phyloP scores from a whole-genome alignment of 169 alveolate genomes.

The Perkinsus chesapeaki region DNA sequence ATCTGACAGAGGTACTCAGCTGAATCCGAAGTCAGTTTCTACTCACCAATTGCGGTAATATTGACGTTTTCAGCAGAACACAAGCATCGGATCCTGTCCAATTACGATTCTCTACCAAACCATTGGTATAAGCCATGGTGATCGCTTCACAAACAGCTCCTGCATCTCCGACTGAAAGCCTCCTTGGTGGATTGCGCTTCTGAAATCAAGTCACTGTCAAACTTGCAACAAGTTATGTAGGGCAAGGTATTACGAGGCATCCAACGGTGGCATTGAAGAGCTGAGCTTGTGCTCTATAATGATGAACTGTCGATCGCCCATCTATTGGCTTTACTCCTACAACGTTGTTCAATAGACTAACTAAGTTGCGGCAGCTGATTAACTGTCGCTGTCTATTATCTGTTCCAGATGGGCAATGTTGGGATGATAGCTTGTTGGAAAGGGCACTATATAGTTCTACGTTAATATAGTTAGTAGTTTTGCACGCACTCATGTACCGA shows the following conservation, averaged over 20 bases:
- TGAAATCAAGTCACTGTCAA: too few relatives aligned
- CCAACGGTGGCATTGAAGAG: too few relatives aligned
- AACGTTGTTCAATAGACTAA: background rate
- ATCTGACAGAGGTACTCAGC: background rate
- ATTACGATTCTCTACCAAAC: background rate
- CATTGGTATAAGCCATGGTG: background rate
- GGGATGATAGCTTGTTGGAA: background rate
- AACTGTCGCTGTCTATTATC: background rate
- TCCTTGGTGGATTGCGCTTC: too few relatives aligned
- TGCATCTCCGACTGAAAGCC: background rate
- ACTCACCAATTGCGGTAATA: background rate
- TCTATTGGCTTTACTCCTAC: too few relatives aligned
- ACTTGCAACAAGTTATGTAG: too few relatives aligned
- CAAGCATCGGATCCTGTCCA: background rate
- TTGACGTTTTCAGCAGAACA: background rate
- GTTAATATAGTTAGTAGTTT: background rate
- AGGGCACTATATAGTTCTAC: background rate
- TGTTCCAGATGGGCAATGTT: background rate
- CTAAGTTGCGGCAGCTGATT: background rate
- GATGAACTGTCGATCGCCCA: too few relatives aligned
- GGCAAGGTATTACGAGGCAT: too few relatives aligned
- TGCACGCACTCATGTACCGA: background rate
- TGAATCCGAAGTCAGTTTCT: background rate
- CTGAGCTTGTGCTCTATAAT: too few relatives aligned
- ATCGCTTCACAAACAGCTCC: background rate